Evolutionary conservation across 352 stramenopile species (phyloP).

Genomic region (Pythium aphanidermatum): DNA sequence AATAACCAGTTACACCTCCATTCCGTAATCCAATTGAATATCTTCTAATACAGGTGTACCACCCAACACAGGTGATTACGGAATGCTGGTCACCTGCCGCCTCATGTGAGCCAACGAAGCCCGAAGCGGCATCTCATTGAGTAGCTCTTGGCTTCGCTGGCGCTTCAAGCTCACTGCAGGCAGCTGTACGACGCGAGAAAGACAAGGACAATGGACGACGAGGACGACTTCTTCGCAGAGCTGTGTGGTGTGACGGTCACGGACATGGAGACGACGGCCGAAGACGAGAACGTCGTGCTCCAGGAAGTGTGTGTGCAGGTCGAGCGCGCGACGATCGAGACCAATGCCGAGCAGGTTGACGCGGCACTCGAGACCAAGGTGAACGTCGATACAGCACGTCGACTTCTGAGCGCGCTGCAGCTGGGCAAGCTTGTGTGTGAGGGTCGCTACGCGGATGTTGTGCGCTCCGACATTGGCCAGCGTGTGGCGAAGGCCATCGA

Average conservation of each 20-base stretch:
- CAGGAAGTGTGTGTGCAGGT: conserved; percentile 30
- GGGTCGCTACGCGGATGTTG: conserved; percentile 50
- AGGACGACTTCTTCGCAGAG: conserved; percentile 54
- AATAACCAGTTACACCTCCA: background rate
- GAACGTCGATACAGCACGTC: background rate
- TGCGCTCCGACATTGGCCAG: conserved; percentile 34
- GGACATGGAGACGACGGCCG: conserved; percentile 27
- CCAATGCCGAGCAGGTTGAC: conserved; percentile 26
- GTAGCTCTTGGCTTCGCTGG: too few relatives aligned
- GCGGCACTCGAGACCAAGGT: conserved; percentile 9
- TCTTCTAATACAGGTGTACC: conserved; percentile 1
- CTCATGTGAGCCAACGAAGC: conserved; percentile 12
- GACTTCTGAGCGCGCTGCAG: conserved; percentile 20
- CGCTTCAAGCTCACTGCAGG: too few relatives aligned
- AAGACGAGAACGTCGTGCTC: conserved; percentile 33
- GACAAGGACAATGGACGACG: conserved; percentile 29
- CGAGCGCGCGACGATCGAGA: conserved; percentile 59
- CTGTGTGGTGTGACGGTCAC: conserved; percentile 47
- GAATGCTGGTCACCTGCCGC: conserved; percentile 14
- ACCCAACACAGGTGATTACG: conserved; percentile 6
- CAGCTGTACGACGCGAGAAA: conserved; percentile 2
- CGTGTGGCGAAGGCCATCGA: conserved; percentile 24
- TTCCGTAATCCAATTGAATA: conserved; percentile 5
- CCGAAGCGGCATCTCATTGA: conserved; percentile 14
- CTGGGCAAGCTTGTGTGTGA: conserved; percentile 56